phyloP scores from a whole-genome alignment of 371 early-diverging fungal genomes.

The Furculomyces boomerangus region DNA sequence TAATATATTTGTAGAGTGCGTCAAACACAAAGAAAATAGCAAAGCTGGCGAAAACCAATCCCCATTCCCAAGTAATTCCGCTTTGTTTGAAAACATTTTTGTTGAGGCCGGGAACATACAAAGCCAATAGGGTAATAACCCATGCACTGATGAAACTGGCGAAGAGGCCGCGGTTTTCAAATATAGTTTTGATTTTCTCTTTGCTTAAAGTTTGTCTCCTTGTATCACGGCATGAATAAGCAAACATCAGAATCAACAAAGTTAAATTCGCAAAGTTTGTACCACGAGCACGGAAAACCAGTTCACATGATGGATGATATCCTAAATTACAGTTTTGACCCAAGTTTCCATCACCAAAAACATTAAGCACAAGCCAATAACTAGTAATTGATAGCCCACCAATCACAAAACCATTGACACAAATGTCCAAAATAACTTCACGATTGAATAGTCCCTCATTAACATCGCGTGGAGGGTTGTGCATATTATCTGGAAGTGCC shows the following conservation, averaged over 20 bases:
- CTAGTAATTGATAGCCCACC: conserved; percentile 42
- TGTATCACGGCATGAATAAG: conserved; percentile 52
- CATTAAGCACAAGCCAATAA: conserved; percentile 45
- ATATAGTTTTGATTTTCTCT: conserved; percentile 16
- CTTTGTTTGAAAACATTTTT: conserved; percentile 43
- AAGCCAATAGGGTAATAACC: conserved; percentile 30
- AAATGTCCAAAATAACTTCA: conserved; percentile 45
- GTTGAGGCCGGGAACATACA: conserved; percentile 55
- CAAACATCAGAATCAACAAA: conserved; percentile 40
- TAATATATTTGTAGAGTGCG: conserved; percentile 22
- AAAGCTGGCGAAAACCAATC: conserved; percentile 23
- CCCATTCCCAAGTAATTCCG: conserved; percentile 59
- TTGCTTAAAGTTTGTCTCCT: conserved; percentile 27
- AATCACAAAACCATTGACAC: conserved; percentile 52
- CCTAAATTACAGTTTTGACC: conserved; percentile 39
- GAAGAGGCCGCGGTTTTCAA: conserved; percentile 37
- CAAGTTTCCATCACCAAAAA: conserved; percentile 36
- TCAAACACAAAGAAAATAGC: neutral
- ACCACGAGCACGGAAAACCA: conserved; percentile 56
- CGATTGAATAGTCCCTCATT: conserved; percentile 44
- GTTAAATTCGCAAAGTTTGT: conserved; percentile 47
- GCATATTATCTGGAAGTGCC: conserved; percentile 58
- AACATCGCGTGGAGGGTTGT: conserved; percentile 51
- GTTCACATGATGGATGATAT: conserved; percentile 34
- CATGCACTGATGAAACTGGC: conserved; percentile 31